Evolutionary conservation across 371 early-diverging fungal genomes (phyloP).

Genomic region (Actinomortierella ambigua): DNA sequence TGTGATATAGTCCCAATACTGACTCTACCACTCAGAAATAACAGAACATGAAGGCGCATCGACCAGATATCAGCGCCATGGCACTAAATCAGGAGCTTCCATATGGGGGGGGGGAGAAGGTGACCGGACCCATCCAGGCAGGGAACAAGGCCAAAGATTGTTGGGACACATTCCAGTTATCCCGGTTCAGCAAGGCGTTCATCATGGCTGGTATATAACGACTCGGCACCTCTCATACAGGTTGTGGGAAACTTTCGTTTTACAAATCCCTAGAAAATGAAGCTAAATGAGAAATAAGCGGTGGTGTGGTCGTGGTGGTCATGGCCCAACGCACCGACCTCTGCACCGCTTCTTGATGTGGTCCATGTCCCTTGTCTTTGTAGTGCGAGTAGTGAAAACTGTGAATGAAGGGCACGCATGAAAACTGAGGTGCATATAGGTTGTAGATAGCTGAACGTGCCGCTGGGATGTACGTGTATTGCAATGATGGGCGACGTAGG

Average conservation of each 20-base stretch:
- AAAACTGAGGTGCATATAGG: no score
- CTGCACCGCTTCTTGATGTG: no score
- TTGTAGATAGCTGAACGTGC: no score
- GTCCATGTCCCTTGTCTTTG: no score
- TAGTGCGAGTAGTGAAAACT: no score
- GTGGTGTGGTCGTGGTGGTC: no score
- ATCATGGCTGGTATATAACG: conserved; percentile 1
- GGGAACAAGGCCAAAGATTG: neutral
- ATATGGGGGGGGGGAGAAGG: neutral
- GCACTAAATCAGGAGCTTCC: conserved; percentile 1
- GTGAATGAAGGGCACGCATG: no score
- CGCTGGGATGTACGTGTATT: no score
- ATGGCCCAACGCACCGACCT: no score
- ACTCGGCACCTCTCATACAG: conserved; percentile 1
- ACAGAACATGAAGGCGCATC: neutral
- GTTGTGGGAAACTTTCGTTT: neutral
- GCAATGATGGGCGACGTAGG: no score
- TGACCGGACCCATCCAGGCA: neutral
- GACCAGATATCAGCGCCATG: conserved; percentile 1
- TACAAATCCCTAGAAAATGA: no score
- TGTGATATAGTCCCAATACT: conserved; percentile 4
- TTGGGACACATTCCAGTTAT: neutral
- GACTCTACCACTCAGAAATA: conserved; percentile 1
- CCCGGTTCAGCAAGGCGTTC: conserved; percentile 1
- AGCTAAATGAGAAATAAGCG: no score